Base-by-base conservation (phyloP, 805 yeast species). In the Yamadazyma paraphyllophila region DNA sequence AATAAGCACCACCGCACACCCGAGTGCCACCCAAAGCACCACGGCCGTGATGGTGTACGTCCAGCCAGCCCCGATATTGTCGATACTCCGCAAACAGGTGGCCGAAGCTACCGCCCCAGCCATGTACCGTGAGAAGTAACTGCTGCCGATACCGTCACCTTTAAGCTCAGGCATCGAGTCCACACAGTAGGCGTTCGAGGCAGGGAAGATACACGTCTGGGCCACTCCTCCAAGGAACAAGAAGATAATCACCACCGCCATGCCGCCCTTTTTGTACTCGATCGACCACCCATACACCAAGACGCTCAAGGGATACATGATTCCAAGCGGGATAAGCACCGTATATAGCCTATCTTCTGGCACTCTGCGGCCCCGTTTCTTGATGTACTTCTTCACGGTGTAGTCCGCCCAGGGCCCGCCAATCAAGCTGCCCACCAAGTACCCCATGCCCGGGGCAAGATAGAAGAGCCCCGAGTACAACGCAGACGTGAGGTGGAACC, bases 361-460 rank as follows among this genome's bases (percentile, higher is more conserved):
- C 0, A 78, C 62, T 43, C 83, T 54, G 5, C 60, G 53, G 1
- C 79, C 78, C 43, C 74, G 60, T 14, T 61, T 65, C 40, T 55
- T 59, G 11, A 71, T 71, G 59, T 73, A 74, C 49, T 66, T 67
- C 41, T 64, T 66, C 4, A 78, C 82, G 31, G 65, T 62, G 41
- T 60, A 56, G 56, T 80, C 84, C 0, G 84, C 78, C 65, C 68
- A 75, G 41, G 59, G 56, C 0, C 84, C 85, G 4, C 84, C 84
- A 48, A 74, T 45, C 16, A 73, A 63, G 6, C 81, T 71, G 0
- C 84, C 84, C 0, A 56, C 30, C 1, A 78, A 37, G 50, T 76
- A 78, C 0, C 85, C 85, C n/a, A 60, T 11, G 1, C 83, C 84
- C 0, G 84, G 83, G 3, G 83, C 75, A 3, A 80, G 56, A 51